phyloP scores from a whole-genome alignment of 176 grass and related monocot species.

The Zoysia pacifica region DNA sequence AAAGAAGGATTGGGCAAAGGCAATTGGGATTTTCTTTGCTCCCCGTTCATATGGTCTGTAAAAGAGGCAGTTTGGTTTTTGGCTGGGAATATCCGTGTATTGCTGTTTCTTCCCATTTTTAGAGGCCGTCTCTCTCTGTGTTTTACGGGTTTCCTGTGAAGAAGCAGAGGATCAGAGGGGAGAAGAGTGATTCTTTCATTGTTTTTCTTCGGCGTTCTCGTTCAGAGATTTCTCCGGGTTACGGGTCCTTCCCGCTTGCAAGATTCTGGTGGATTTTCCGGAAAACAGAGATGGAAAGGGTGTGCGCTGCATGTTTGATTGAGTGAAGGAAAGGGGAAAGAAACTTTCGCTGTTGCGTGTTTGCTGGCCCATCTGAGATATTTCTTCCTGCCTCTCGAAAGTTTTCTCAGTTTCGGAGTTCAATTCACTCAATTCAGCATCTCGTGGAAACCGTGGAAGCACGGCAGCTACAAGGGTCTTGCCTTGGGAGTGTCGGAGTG shows the following conservation, averaged over 20 bases:
- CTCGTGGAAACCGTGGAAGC: constrained; percentile 43
- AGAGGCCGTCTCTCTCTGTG: constrained; percentile 4
- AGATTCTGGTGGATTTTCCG: constrained; percentile 33
- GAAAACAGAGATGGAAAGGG: neutral
- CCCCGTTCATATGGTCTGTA: constrained; percentile 16
- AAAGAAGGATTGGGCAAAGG: constrained; percentile 28
- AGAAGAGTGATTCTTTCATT: neutral
- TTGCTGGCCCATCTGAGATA: constrained; percentile 16
- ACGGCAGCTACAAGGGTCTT: constrained; percentile 33
- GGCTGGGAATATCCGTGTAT: constrained; percentile 25
- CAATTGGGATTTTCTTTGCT: neutral
- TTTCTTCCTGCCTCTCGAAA: constrained; percentile 20
- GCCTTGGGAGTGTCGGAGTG: constrained; percentile 19
- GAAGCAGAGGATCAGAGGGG: constrained; percentile 30
- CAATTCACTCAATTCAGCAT: constrained; percentile 12
- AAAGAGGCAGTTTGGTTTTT: constrained; percentile 3
- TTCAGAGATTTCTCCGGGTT: constrained; percentile 30
- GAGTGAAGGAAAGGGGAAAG: constrained; percentile 11
- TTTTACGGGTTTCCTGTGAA: constrained; percentile 24
- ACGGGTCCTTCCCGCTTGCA: neutral
- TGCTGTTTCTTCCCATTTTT: constrained; percentile 22
- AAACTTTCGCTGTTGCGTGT: constrained; percentile 8
- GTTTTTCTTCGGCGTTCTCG: neutral
- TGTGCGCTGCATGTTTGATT: constrained; percentile 21
- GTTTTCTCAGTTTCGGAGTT: constrained; percentile 30